Conservation (phyloP, 73 alveolate genomes). For the Paramecium pentaurelia region DNA sequence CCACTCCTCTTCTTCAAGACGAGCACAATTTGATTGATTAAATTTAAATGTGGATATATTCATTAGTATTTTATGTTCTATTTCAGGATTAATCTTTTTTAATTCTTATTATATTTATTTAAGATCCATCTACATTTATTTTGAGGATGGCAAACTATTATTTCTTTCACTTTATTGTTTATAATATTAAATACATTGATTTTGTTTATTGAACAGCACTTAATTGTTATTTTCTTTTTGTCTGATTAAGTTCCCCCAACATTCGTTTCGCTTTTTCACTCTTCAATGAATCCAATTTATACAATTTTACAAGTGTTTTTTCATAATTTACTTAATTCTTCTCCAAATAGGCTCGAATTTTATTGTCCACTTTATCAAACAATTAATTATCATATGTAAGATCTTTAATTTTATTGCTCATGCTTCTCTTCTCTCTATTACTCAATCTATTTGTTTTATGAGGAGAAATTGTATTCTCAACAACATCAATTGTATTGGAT, state of each 20-base stretch:
- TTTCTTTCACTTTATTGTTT: conserved; percentile 13
- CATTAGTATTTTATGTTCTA: background rate
- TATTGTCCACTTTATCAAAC: conserved; percentile 46
- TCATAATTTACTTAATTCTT: conserved; percentile 32
- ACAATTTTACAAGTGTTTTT: background rate
- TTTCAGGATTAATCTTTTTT: conserved; percentile 41
- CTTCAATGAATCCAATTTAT: conserved; percentile 2
- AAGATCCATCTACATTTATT: background rate
- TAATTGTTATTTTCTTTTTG: background rate
- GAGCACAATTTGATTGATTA: background rate
- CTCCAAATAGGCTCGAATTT: conserved; percentile 7
- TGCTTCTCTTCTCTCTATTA: background rate
- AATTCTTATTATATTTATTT: background rate
- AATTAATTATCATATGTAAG: conserved; percentile 15
- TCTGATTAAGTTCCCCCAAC: background rate
- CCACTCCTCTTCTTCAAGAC: background rate
- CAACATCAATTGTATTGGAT: background rate
- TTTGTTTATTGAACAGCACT: background rate
- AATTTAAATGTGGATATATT: conserved; percentile 10
- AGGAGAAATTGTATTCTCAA: background rate
- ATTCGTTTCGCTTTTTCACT: conserved; percentile 8
- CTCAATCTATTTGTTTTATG: background rate
- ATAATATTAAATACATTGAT: background rate
- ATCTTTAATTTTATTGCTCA: background rate
- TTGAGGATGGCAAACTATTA: conserved; percentile 5